Evolutionary conservation across 495 filamentous ascomycete genomes (phyloP).

Genomic region (Trichoderma virens): DNA sequence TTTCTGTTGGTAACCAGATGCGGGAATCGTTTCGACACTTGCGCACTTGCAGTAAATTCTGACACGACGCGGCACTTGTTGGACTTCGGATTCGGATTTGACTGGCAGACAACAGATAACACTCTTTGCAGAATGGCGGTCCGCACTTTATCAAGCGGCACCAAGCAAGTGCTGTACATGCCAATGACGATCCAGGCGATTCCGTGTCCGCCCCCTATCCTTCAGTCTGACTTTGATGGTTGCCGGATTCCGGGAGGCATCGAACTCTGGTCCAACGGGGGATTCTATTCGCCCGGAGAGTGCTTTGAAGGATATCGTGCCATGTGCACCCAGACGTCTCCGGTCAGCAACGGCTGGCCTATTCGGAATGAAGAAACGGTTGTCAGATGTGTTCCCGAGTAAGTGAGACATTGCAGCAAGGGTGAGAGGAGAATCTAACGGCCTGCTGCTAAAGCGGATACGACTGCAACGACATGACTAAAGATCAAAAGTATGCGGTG

Average conservation of each 20-base stretch:
- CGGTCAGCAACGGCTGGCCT: not conserved
- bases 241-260: not conserved
- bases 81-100: not conserved
- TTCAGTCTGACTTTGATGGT: not conserved
- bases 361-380: not conserved
- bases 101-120: not conserved
- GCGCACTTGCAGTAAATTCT: not conserved
- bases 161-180: slow-evolving; percentile 8
- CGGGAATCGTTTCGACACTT: not conserved
- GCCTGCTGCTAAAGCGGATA: not conserved
- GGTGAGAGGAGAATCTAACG: too few species aligned
- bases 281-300: slow-evolving; percentile 10
- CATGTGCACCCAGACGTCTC: not conserved
- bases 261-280: not conserved
- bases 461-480: not conserved
- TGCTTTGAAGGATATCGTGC: slow-evolving; percentile 1
- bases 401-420: not conserved
- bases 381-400: slow-evolving; percentile 9
- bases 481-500: not conserved
- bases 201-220: not conserved
- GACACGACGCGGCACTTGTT: not conserved
- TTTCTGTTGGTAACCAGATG: not conserved
- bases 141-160: not conserved
- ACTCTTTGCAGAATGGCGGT: slow-evolving; percentile 3
- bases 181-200: not conserved